Evolutionary conservation across 306 rosid genomes (phyloP).

Genomic region (Adenanthera pavonina): DNA sequence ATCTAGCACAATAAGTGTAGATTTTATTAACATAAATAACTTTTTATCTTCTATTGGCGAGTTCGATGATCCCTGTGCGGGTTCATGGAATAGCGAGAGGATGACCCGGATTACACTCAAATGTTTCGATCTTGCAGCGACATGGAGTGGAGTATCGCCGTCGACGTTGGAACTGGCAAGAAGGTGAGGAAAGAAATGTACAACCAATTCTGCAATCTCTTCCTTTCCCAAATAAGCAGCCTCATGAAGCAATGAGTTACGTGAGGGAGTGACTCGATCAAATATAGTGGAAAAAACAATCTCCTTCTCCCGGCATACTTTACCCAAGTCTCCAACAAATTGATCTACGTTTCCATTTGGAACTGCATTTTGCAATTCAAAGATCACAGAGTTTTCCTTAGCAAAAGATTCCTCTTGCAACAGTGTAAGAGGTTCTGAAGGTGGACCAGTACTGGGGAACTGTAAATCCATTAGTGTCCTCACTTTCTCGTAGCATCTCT

Average conservation of each 20-base stretch:
- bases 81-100: neutral
- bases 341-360: neutral
- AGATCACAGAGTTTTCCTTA: neutral
- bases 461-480: neutral
- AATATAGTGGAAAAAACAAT: neutral
- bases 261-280: constrained; percentile 1
- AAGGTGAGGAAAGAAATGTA: neutral
- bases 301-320: neutral
- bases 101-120: neutral
- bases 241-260: constrained; percentile 41
- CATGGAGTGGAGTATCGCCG: constrained; percentile 43
- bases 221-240: constrained; percentile 6
- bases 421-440: neutral
- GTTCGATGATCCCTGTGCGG: neutral
- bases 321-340: neutral
- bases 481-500: neutral
- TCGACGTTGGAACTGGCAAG: neutral
- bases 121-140: constrained; percentile 19
- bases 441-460: neutral
- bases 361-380: constrained; percentile 19
- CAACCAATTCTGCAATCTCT: neutral
- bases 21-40: no score
- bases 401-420: neutral
- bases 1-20: no score
- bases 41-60: neutral